These are phyloP conservation scores for Cryptococcus deneoformans DNA, from an alignment of 1,284 basidiomycete species.

Conservation along the genomic window DNA sequence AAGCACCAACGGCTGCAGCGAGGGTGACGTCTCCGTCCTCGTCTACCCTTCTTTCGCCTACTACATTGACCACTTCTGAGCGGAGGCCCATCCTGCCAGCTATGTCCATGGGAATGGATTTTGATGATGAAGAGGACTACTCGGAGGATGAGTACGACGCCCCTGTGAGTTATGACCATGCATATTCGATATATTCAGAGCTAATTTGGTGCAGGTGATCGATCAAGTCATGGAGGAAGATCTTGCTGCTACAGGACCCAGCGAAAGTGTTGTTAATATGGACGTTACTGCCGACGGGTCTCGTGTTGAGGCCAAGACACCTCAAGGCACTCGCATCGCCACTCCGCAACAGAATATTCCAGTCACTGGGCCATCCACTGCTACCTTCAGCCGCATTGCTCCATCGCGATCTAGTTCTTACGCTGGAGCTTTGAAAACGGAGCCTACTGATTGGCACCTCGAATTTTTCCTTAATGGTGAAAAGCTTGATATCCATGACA, in stretches of 20 bases:
- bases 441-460: conserved; percentile 93
- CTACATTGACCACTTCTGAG: neutral
- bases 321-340: conserved; percentile 88
- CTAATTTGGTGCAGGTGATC: conserved; percentile 35
- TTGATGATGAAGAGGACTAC: conserved; percentile 55
- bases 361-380: conserved; percentile 2
- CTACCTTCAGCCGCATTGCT: conserved; percentile 27
- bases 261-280: conserved; percentile 81
- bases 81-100: conserved; percentile 25
- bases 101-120: conserved; percentile 44
- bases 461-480: conserved; percentile 91
- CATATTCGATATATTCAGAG: neutral
- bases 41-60: conserved; percentile 4
- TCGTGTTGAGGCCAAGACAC: conserved; percentile 90
- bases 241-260: conserved; percentile 41
- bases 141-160: conserved; percentile 68
- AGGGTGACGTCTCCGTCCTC: conserved; percentile 9
- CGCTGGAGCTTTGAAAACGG: conserved; percentile 86
- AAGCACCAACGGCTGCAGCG: neutral
- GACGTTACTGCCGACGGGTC: conserved; percentile 82
- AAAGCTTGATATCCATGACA: conserved; percentile 76
- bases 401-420: conserved; percentile 66
- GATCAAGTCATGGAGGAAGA: conserved; percentile 62
- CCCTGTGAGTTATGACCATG: conserved; percentile 21
- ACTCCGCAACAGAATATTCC: conserved; percentile 62